Percentiles rank a stretch among this genome's conserved stretches.
phyloP scores from a whole-genome alignment of 495 filamentous ascomycete genomes.

The Neurospora intermedia region DNA sequence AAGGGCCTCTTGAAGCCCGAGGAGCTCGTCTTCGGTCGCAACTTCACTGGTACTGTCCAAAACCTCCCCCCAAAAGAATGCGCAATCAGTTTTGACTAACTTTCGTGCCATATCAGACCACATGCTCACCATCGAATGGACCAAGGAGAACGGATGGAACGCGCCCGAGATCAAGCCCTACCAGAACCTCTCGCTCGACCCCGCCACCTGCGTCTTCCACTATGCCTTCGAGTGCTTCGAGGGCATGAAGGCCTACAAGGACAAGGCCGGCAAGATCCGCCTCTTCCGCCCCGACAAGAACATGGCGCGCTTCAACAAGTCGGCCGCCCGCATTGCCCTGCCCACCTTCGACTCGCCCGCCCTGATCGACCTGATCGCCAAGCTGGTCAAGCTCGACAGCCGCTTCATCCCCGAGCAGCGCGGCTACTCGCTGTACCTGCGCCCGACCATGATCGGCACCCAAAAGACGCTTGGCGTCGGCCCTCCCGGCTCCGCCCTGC shows the following conservation, averaged over 20 bases:
- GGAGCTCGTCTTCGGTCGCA: constrained; percentile 75
- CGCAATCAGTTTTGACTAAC: background rate
- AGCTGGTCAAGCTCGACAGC: constrained; percentile 69
- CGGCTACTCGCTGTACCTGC: constrained; percentile 89
- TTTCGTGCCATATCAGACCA: constrained; percentile 50
- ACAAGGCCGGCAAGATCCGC: constrained; percentile 58
- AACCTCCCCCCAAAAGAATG: background rate
- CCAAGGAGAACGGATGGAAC: constrained; percentile 63
- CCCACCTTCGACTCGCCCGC: constrained; percentile 65
- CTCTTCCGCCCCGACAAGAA: constrained; percentile 95
- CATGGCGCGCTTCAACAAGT: constrained; percentile 87
- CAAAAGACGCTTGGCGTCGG: constrained; percentile 87
- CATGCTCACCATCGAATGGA: constrained; percentile 96
- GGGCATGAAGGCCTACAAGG: constrained; percentile 97
- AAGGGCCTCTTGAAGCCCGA: constrained; percentile 61
- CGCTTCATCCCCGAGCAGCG: constrained; percentile 75
- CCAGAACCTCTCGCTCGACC: constrained; percentile 93
- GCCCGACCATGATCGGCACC: constrained; percentile 94
- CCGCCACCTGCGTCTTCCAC: constrained; percentile 94
- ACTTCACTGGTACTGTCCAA: constrained; percentile 61
- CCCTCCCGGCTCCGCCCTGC: constrained; percentile 77
- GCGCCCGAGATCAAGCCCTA: constrained; percentile 77
- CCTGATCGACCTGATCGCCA: constrained; percentile 67
- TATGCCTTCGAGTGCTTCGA: constrained; percentile 97
- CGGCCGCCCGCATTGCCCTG: constrained; percentile 78